Conservation (phyloP, 495 filamentous ascomycete species). For the Polyplosphaeria fusca region DNA sequence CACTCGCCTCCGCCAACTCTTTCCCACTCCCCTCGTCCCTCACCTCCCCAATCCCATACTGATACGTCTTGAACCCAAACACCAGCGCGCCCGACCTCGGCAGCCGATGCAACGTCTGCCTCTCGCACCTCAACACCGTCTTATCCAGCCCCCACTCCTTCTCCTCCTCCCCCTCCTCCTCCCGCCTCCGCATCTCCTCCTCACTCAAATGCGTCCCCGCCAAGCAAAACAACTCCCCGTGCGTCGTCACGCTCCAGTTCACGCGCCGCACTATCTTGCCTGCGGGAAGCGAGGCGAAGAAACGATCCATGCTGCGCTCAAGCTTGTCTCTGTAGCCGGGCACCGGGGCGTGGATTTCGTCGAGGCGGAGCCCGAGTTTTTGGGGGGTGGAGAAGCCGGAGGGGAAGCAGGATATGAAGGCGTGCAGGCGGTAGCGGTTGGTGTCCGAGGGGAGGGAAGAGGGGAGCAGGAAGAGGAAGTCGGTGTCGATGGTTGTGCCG, state of each 20-base stretch:
- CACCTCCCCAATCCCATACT: slow-evolving; percentile 64
- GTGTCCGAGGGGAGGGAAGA: slow-evolving; percentile 40
- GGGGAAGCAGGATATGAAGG: slow-evolving; percentile 70
- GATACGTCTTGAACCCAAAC: slow-evolving; percentile 79
- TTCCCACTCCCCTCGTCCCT: slow-evolving; percentile 65
- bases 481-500: slow-evolving; percentile 64
- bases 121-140: slow-evolving; percentile 64
- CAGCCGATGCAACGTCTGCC: slow-evolving; percentile 73
- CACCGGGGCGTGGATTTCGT: slow-evolving; percentile 59
- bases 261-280: slow-evolving; percentile 54
- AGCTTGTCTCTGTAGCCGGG: slow-evolving; percentile 64
- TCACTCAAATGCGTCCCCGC: slow-evolving; percentile 49
- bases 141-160: slow-evolving; percentile 53
- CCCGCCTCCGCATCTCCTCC: slow-evolving; percentile 34
- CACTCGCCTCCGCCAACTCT: slow-evolving; percentile 66
- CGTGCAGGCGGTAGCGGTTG: slow-evolving; percentile 59
- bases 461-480: slow-evolving; percentile 71
- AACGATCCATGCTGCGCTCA: slow-evolving; percentile 72
- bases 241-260: slow-evolving; percentile 67
- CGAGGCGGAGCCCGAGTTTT: slow-evolving; percentile 62
- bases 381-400: slow-evolving; percentile 63
- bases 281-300: slow-evolving; percentile 58
- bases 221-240: slow-evolving; percentile 54
- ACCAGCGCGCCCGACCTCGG: slow-evolving; percentile 63
- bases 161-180: slow-evolving; percentile 10